Evolutionary conservation across 768 basidiomycete species (phyloP), one percentile per base, ranked within the genome.

Genomic region (Trametopsis cervina): DNA sequence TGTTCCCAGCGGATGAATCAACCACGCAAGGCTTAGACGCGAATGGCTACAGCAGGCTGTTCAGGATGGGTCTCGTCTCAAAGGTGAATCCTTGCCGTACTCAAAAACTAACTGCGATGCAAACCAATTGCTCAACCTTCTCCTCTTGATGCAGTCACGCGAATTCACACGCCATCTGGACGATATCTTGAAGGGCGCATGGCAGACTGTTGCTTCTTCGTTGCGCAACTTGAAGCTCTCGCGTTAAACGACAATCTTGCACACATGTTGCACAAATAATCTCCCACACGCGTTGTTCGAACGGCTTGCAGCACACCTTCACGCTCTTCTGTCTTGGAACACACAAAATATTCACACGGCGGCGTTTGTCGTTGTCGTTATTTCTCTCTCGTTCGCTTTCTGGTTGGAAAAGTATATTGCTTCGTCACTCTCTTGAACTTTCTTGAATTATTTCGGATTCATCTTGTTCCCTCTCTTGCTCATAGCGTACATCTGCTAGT

Each of bases 21-120:
- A 11, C 38, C 4, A 15, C 38, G 38, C 22, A 24, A 10, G 38
- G 4, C 13, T 37, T 50, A 42, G 37, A 40, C 21, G n/a, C 37
- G 5, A 42, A 35, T 11, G 49, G 49, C 7, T 50, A 50, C 37
- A 50, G 49, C 42, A 22, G 26, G 22, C 12, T 50, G 33, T 50
- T 50, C 49, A 44, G 39, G 11, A 35, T 42, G 13, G 49, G 49
- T 23, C 24, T 50, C 42, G 43, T 27, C 18, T 40, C 27, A 15
- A 44, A 23, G 49, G 49, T 50, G 42, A 17, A 39, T 18, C 11
- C 43, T 15, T n/a, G 17, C 21, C 43, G 12, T 24, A 40, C 46
- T 47, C 40, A 26, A 6, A n/a, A n/a, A 25, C 25, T 24, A 33
- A 33, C 9, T 40, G 22, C 25, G 21, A 7, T n/a, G n/a, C n/a